Evolutionary conservation across 768 basidiomycete species (phyloP).

Genomic region (Collybia mongolica): DNA sequence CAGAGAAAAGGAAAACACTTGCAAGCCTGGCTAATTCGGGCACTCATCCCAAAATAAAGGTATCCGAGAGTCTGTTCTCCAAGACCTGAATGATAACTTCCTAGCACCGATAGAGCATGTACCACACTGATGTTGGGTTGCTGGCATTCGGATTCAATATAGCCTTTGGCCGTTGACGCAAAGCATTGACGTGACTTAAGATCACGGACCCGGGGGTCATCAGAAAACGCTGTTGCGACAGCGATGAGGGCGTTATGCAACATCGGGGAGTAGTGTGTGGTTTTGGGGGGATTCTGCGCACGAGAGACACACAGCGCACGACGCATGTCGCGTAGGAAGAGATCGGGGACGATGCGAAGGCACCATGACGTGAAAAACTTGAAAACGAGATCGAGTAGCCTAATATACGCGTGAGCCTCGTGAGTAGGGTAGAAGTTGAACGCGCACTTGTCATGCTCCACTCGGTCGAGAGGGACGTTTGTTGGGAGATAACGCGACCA

Average conservation of each 20-base stretch:
- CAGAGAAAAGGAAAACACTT: constrained; percentile 21
- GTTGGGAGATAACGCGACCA: constrained; percentile 48
- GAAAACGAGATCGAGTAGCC: constrained; percentile 45
- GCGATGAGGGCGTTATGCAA: constrained; percentile 66
- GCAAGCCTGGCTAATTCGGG: constrained; percentile 60
- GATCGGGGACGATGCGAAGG: constrained; percentile 43
- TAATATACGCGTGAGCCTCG: constrained; percentile 11
- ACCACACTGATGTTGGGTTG: constrained; percentile 45
- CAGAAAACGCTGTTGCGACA: constrained; percentile 40
- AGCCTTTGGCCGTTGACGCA: constrained; percentile 40
- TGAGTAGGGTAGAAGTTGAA: neutral
- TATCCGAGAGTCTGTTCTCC: constrained; percentile 48
- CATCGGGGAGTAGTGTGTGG: constrained; percentile 68
- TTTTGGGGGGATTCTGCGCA: constrained; percentile 38
- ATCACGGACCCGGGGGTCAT: constrained; percentile 41
- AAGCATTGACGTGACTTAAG: constrained; percentile 40
- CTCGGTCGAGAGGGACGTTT: constrained; percentile 38
- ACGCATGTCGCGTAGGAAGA: constrained; percentile 51
- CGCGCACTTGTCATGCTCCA: constrained; percentile 43
- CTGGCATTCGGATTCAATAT: constrained; percentile 44
- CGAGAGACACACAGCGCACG: constrained; percentile 34
- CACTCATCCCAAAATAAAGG: constrained; percentile 54
- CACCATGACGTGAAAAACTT: constrained; percentile 52
- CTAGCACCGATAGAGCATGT: constrained; percentile 40
- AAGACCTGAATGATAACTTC: constrained; percentile 44